These are phyloP conservation scores for Lumnitzera racemosa DNA, from an alignment of 345 rosid species.

Conservation along the genomic window DNA sequence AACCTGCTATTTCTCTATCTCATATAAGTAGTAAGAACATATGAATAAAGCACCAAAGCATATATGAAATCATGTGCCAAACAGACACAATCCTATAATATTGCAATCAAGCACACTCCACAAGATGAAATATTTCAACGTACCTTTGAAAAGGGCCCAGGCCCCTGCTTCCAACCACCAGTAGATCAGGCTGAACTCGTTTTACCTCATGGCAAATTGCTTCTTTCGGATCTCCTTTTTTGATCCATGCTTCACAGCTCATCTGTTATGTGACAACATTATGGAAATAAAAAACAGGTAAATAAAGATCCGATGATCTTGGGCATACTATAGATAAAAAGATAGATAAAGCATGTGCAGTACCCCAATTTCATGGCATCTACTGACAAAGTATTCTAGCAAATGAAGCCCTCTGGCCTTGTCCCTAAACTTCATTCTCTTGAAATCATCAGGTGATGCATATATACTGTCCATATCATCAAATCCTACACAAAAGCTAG, in stretches of 20 bases:
- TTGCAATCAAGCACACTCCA: neutral
- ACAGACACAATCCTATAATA: neutral
- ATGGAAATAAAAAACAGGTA: neutral
- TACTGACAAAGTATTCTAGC: slow-evolving; percentile 75
- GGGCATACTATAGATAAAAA: neutral
- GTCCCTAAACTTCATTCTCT: slow-evolving; percentile 43
- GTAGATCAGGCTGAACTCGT: slow-evolving; percentile 70
- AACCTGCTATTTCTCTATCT: too few species aligned
- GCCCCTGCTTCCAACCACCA: slow-evolving; percentile 87
- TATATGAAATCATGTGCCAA: too few species aligned
- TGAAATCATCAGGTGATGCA: slow-evolving; percentile 88
- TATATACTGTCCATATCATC: slow-evolving; percentile 78
- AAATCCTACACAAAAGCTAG: slow-evolving; percentile 41
- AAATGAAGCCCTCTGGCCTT: slow-evolving; percentile 69
- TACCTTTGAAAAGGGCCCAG: slow-evolving; percentile 96
- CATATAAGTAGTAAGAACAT: too few species aligned
- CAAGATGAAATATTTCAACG: neutral
- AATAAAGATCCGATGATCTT: too few species aligned
- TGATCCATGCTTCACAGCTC: slow-evolving; percentile 84
- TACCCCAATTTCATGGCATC: slow-evolving; percentile 85
- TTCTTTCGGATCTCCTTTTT: slow-evolving; percentile 82
- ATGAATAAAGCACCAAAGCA: too few species aligned
- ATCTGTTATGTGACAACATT: slow-evolving; percentile 34
- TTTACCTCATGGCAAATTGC: slow-evolving; percentile 85
- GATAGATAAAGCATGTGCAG: slow-evolving; percentile 1